Conservation (phyloP, 2,329 filamentous ascomycete species). For the Botryotinia globosa region DNA sequence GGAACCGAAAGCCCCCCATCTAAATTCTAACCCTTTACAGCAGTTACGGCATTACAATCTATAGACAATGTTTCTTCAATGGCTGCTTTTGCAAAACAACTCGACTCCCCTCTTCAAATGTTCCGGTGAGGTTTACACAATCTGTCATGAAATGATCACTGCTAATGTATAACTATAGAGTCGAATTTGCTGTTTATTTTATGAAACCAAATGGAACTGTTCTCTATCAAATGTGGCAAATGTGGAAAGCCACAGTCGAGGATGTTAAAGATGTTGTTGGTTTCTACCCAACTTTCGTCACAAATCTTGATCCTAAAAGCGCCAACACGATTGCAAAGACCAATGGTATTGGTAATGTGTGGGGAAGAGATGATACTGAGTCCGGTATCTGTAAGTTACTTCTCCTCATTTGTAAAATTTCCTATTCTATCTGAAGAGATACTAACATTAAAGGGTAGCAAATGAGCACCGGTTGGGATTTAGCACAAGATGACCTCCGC, state of each 20-base stretch:
- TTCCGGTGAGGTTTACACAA: constrained; percentile 20
- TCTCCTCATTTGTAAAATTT: background rate
- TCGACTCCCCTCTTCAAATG: constrained; percentile 26
- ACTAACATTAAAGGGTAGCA: constrained; percentile 39
- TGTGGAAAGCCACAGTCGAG: constrained; percentile 40
- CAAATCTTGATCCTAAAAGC: constrained; percentile 37
- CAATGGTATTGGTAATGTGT: constrained; percentile 43
- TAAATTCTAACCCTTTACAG: constrained; percentile 25
- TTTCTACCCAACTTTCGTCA: constrained; percentile 41
- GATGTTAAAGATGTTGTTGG: constrained; percentile 40
- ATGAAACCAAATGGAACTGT: constrained; percentile 40
- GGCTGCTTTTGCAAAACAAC: constrained; percentile 9
- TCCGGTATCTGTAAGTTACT: constrained; percentile 37
- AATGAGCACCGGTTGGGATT: constrained; percentile 41
- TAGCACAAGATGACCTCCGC: constrained; percentile 40
- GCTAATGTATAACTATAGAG: background rate
- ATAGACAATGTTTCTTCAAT: constrained; percentile 19
- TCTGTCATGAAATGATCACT: background rate
- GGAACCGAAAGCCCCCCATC: constrained; percentile 22
- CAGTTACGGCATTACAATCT: constrained; percentile 14
- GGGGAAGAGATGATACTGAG: constrained; percentile 39
- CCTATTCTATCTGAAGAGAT: no score
- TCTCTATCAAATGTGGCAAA: constrained; percentile 38
- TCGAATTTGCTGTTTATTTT: constrained; percentile 40
- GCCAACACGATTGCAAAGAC: constrained; percentile 37